Evolutionary conservation across 169 alveolate genomes (phyloP).

Genomic region (Plasmodium adleri): DNA sequence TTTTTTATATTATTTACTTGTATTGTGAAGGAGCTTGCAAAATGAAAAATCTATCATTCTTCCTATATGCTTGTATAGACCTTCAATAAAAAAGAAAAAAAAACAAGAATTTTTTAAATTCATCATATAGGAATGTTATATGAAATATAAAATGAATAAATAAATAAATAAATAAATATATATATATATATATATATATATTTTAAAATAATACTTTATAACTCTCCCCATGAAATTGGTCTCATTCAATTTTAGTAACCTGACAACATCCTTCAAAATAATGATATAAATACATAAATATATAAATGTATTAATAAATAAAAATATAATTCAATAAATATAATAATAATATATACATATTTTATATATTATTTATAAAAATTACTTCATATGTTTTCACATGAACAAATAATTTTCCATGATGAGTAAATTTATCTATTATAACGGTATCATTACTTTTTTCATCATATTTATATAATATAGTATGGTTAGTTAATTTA

Average conservation of each 20-base stretch:
- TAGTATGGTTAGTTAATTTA: slow-evolving; percentile 60
- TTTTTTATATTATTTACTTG: slow-evolving; percentile 44
- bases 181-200: slow-evolving; percentile 1
- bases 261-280: slow-evolving; percentile 58
- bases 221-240: slow-evolving; percentile 76
- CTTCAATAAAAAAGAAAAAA: slow-evolving; percentile 33
- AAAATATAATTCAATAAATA: slow-evolving; percentile 38
- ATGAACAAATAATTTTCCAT: slow-evolving; percentile 75
- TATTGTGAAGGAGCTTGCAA: slow-evolving; percentile 69
- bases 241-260: slow-evolving; percentile 69
- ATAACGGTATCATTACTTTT: slow-evolving; percentile 55
- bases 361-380: slow-evolving; percentile 1
- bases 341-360: slow-evolving; percentile 8
- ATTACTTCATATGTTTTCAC: slow-evolving; percentile 76
- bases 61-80: slow-evolving; percentile 68
- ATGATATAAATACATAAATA: too few species aligned
- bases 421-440: slow-evolving; percentile 65
- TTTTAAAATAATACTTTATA: slow-evolving; percentile 31
- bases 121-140: background rate
- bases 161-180: background rate
- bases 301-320: background rate
- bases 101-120: background rate
- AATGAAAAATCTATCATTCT: slow-evolving; percentile 47
- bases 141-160: slow-evolving; percentile 2
- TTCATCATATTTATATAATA: slow-evolving; percentile 68